Base-by-base conservation (phyloP, 352 stramenopile species). In the Peronospora destructor region DNA sequence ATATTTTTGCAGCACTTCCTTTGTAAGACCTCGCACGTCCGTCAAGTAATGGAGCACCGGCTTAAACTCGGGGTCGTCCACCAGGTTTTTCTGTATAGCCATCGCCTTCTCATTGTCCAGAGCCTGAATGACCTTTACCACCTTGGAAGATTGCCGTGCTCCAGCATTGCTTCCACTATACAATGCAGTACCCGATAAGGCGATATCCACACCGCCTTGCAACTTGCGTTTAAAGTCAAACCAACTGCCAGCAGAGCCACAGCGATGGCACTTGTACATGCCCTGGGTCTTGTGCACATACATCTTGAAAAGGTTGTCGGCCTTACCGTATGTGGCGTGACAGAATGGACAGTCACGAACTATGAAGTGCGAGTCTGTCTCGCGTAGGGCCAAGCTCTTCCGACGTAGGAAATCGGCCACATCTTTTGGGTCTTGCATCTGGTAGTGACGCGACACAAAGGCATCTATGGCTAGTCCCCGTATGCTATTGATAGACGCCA, bases 261-360 rank as follows among this genome's bases (percentile, higher is more conserved):
- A 96, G 45, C 87, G 85, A 70, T 95, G 85, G 57, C 87, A 95
- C 53, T 93, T 90, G 69, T 91, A 95, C 48, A 92, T 74, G 39
- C 87, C 85, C 36, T 86, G 81, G 19, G 67, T 63, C 66, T 87
- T 91, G 61, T 91, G 74, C 47, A 96, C 79, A 62, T 96, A 95
- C 49, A 96, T 68, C 65, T 96, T 96, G 55, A 92, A 96, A 6
- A 96, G 63, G 55, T 96, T 96, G 66, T 91, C 78, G 8, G 59
- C 34, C 48, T 86, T 86, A 53, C 85, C 85, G 46, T 73, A 76
- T 16, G 84, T 90, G 21, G 78, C 40, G 38, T 92, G 79, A 59
- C 86, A 95, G 61, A 94, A 92, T n/a, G 84, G 84, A 42, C 85
- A 95, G 48, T 91, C 76, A 29, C 77, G 75, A 49, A 92, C 73